Percentiles rank a stretch among this genome's conserved stretches.
phyloP scores from a whole-genome alignment of 768 basidiomycete genomes.

The Ramaria rubella region DNA sequence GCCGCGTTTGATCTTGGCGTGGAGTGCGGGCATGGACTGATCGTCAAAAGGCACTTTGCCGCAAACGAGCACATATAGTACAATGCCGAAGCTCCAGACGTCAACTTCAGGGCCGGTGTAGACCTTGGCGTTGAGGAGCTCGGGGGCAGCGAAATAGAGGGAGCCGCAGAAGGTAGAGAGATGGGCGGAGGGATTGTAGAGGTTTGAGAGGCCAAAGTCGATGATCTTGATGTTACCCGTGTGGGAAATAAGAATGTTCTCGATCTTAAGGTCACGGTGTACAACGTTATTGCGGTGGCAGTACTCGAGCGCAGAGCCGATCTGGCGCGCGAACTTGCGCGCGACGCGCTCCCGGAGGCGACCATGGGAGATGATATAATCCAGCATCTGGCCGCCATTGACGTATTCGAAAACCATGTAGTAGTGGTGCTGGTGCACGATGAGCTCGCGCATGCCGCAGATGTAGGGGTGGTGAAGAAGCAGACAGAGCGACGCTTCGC shows the following conservation, averaged over 20 bases:
- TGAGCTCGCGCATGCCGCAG: slow-evolving; percentile 99
- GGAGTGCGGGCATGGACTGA: slow-evolving; percentile 97
- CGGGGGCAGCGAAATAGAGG: slow-evolving; percentile 96
- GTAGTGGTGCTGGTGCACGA: slow-evolving; percentile 95
- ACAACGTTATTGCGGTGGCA: slow-evolving; percentile 97
- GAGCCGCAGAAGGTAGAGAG: slow-evolving; percentile 96
- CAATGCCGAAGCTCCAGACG: slow-evolving; percentile 98
- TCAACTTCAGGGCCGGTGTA: slow-evolving; percentile 98
- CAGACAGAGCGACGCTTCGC: slow-evolving; percentile 92
- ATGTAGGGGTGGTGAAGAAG: slow-evolving; percentile 98
- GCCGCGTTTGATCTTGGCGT: slow-evolving; percentile 98
- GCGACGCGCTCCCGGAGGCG: slow-evolving; percentile 92
- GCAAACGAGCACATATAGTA: slow-evolving; percentile 94
- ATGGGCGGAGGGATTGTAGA: slow-evolving; percentile 76
- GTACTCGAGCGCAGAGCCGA: slow-evolving; percentile 92
- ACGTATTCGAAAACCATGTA: slow-evolving; percentile 99
- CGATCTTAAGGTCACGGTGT: slow-evolving; percentile 98
- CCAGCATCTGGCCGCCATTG: slow-evolving; percentile 98
- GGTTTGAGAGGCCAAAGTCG: slow-evolving; percentile 96
- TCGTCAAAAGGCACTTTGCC: slow-evolving; percentile 99
- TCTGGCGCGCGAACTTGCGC: slow-evolving; percentile 95
- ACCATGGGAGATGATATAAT: slow-evolving; percentile 99
- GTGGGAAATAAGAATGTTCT: slow-evolving; percentile 98
- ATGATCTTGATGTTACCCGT: slow-evolving; percentile 99
- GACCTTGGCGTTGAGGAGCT: slow-evolving; percentile 91